phyloP scores from a whole-genome alignment of 2,329 filamentous ascomycete genomes.

The Stachybotrys chartarum region DNA sequence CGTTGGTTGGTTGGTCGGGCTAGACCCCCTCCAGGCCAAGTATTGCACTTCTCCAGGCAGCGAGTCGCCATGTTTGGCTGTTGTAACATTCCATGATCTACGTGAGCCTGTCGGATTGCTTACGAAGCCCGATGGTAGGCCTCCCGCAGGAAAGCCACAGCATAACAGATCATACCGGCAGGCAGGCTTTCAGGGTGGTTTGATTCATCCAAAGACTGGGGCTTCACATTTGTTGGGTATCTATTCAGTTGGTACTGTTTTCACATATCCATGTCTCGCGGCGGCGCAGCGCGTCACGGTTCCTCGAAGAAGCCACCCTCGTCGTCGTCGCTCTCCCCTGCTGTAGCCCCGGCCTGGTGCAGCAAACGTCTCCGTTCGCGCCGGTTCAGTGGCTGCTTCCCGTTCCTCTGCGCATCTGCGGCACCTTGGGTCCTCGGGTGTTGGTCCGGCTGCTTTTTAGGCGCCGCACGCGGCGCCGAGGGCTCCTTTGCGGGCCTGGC shows the following conservation, averaged over 20 bases:
- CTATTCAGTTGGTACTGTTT: slow-evolving; percentile 6
- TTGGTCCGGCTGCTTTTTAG: slow-evolving; percentile 8
- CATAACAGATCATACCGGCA: no score
- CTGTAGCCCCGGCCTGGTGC: slow-evolving; percentile 22
- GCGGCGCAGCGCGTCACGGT: not conserved
- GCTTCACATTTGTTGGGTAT: slow-evolving; percentile 6
- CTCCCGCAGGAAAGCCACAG: no score
- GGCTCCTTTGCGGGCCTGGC: slow-evolving; percentile 8
- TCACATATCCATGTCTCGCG: no score
- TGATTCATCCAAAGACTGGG: no score
- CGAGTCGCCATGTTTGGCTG: no score
- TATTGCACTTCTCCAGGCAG: no score
- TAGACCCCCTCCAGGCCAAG: no score
- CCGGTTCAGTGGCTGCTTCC: slow-evolving; percentile 22
- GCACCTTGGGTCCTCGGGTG: slow-evolving; percentile 10
- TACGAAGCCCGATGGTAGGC: no score
- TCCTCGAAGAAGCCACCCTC: slow-evolving; percentile 51
- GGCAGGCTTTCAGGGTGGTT: no score
- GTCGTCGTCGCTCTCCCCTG: slow-evolving; percentile 37
- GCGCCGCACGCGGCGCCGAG: slow-evolving; percentile 5
- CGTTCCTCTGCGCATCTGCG: slow-evolving; percentile 12
- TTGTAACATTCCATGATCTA: no score
- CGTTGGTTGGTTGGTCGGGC: no score
- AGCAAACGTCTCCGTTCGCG: slow-evolving; percentile 26
- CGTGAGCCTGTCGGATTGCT: no score